Base-by-base conservation (phyloP, 164 flowering plant species). In the Cinnamomum chago region DNA sequence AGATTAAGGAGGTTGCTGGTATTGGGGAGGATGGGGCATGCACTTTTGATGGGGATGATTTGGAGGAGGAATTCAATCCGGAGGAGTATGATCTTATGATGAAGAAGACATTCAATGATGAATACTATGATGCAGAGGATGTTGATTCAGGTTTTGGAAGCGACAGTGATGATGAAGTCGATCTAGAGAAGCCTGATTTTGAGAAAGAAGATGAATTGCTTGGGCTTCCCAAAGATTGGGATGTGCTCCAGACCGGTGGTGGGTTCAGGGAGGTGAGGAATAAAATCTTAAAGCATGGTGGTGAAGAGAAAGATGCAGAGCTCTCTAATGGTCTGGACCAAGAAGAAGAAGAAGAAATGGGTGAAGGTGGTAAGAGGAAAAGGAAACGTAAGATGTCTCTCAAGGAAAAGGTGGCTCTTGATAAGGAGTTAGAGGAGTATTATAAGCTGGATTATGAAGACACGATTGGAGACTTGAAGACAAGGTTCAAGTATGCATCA, bases 361-460 rank as follows among this genome's bases (percentile, higher is more conserved):
- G 64, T 28, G 79, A 70, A 72, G 88, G 83, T 70, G 81, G 88
- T 24, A 90, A 85, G 68, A 72, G 83, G 74, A 88, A 85, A 81
- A 84, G 83, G 77, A 90, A 90, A 70, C 73, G 79, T 2, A 89
- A 90, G 79, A 70, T 82, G 14, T 80, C 90, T 33, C 84, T 87
- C 5, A 60, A 28, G 58, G 90, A 86, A 60, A 84, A 84, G 75
- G 81, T 79, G 22, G 79, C 82, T 58, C 75, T 83, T 71, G 82
- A 81, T 68, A 80, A 84, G 58, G 86, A 81, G 20, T 67, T 84
- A 76, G 86, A 88, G 27, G 99, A 90, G 76, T 85, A 86, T 40
- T 88, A 89, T 75, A 89, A 92, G 81, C 78, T 93, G 84, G 97
- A 95, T 27, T 93, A 93, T 82, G 98, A 95, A 77, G 99, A 84